A percentile compares a stretch with the other conserved stretches of the same genome.
phyloP scores from a whole-genome alignment of 768 basidiomycete genomes.

The Psilocybe tampanensis region DNA sequence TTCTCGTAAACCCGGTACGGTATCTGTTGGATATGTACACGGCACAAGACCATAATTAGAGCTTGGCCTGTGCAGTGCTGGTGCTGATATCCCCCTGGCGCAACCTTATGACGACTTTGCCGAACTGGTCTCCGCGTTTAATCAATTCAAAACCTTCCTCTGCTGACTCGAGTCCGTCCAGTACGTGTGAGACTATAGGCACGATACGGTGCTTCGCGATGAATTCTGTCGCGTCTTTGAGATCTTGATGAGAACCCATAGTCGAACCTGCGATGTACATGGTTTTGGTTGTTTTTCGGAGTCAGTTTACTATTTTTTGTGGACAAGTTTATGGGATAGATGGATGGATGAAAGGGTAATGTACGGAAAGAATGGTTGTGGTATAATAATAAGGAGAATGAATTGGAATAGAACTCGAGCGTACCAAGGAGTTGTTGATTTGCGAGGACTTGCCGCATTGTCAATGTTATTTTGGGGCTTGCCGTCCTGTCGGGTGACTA shows the following conservation, averaged over 20 bases:
- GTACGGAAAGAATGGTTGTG: not conserved
- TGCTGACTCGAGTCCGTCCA: slow-evolving; percentile 66
- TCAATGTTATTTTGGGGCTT: slow-evolving; percentile 58
- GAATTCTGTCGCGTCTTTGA: slow-evolving; percentile 73
- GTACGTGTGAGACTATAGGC: slow-evolving; percentile 69
- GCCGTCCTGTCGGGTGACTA: slow-evolving; percentile 54
- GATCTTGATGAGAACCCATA: slow-evolving; percentile 81
- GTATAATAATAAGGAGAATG: too few species aligned
- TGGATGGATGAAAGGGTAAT: not conserved
- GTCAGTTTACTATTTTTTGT: not conserved
- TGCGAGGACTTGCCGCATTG: slow-evolving; percentile 78
- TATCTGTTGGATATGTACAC: not conserved
- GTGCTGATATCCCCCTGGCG: slow-evolving; percentile 5
- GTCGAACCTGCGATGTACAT: slow-evolving; percentile 72
- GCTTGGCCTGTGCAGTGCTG: slow-evolving; percentile 12
- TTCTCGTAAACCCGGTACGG: too few species aligned
- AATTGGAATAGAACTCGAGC: slow-evolving; percentile 16
- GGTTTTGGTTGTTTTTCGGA: too few species aligned
- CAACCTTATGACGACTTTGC: slow-evolving; percentile 71
- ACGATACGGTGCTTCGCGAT: slow-evolving; percentile 64
- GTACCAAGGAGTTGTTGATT: slow-evolving; percentile 75
- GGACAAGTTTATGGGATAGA: not conserved
- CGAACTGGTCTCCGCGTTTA: slow-evolving; percentile 68
- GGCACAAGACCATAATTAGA: slow-evolving; percentile 4
- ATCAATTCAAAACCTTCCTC: slow-evolving; percentile 75